Evolutionary conservation across 345 rosid species (phyloP).

Genomic region (Bruguiera parviflora): DNA sequence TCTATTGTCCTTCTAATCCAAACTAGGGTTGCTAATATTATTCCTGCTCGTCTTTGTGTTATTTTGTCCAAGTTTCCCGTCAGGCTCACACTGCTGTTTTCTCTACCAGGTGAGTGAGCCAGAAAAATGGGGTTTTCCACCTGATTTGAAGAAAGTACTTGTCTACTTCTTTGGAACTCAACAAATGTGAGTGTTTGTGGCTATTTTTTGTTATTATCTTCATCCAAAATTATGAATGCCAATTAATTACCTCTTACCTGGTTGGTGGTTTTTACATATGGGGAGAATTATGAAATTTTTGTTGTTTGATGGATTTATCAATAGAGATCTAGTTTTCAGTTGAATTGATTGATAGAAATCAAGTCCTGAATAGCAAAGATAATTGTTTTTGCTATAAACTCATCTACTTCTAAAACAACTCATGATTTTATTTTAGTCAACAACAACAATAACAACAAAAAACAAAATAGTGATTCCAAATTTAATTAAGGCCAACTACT

Average conservation of each 20-base stretch:
- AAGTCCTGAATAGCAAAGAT: neutral
- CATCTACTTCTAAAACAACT: neutral
- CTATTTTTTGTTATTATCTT: neutral
- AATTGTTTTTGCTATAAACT: neutral
- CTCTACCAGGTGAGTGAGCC: conserved; percentile 82
- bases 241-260: no score
- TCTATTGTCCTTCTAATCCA: neutral
- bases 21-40: neutral
- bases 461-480: no score
- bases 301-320: no score
- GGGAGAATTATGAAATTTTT: no score
- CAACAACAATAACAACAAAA: no score
- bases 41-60: neutral
- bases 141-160: conserved; percentile 86
- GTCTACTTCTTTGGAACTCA: conserved; percentile 94
- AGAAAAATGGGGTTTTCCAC: conserved; percentile 78
- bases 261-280: no score
- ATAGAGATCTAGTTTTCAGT: no score
- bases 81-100: conserved; percentile 19
- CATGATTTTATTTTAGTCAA: no score
- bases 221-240: neutral
- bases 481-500: no score
- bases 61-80: neutral
- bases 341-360: no score
- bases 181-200: conserved; percentile 70